Evolutionary conservation across 441 rosid genomes (phyloP), one percentile per base, ranked within the genome.

Genomic region (Macaranga tanarius): DNA sequence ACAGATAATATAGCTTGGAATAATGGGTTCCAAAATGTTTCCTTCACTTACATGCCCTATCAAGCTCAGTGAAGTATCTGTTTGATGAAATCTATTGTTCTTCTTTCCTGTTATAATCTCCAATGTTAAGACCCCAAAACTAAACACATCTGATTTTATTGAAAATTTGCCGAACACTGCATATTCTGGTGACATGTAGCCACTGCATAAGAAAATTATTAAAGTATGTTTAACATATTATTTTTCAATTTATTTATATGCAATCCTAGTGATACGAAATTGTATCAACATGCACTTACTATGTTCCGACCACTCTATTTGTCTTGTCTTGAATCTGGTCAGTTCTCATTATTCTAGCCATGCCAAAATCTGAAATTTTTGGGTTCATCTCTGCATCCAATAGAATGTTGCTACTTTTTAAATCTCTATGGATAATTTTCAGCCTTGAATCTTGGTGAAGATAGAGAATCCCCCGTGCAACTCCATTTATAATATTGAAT

Each of bases 331-430:
- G 83, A 22, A 66, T 81, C 62, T 81, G 77, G 67, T 81, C 84
- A 22, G 28, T 47, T 22, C n/a, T 70, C 17, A 85, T 79, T 65
- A 84, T 56, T 67, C 83, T 79, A 5, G 88, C 89, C 86, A 80
- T 81, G 22, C 91, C 87, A 26, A 85, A 85, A 70, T 85, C 85
- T 1, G 86, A 79, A 50, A 87, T 77, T 71, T 85, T 87, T 5
- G 87, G 82, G 15, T 50, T 79, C 83, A 83, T 84, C 10, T 82
- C 68, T 40, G 42, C 71, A 55, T 82, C 90, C 2, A 86, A 57
- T 48, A 86, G 22, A 42, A 86, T 65, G 62, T 82, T 84, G 48
- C 84, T 84, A 11, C 83, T 78, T 78, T 84, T 84, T 13, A 84
- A 76, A 64, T 82, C 87, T 12, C 84, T 79, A 64, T 84, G 86